Conservation (phyloP, 805 yeast species). For the Candida mattraensis region DNA sequence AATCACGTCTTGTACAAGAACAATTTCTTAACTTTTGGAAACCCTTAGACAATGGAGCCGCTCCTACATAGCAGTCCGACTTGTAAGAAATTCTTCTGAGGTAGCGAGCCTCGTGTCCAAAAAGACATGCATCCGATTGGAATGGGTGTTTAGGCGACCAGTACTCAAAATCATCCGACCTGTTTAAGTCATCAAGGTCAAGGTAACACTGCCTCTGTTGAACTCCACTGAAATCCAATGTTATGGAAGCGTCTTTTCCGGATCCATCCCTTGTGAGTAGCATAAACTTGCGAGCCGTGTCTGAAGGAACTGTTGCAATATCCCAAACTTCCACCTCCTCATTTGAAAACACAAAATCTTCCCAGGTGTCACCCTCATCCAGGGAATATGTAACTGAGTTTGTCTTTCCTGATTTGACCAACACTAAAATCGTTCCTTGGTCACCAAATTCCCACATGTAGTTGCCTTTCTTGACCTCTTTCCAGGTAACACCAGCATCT, state of each 20-base stretch:
- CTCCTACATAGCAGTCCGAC: constrained; percentile 68
- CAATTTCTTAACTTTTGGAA: constrained; percentile 64
- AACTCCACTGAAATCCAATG: constrained; percentile 57
- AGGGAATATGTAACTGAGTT: constrained; percentile 61
- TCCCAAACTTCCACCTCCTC: constrained; percentile 60
- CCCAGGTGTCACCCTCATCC: constrained; percentile 83
- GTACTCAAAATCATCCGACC: constrained; percentile 57
- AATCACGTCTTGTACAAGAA: constrained; percentile 82
- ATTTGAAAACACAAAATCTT: constrained; percentile 59
- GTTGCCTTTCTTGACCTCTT: constrained; percentile 68
- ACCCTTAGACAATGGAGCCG: constrained; percentile 59
- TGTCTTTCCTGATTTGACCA: constrained; percentile 62
- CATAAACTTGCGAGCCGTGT: constrained; percentile 78
- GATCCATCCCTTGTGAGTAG: constrained; percentile 53
- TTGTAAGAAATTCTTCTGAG: constrained; percentile 56
- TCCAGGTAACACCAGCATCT: constrained; percentile 95
- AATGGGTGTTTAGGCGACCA: constrained; percentile 62
- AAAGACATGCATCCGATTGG: constrained; percentile 53
- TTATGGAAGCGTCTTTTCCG: constrained; percentile 35
- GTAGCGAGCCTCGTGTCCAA: constrained; percentile 68
- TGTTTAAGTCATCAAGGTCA: constrained; percentile 39
- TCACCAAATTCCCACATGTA: constrained; percentile 97
- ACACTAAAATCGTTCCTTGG: constrained; percentile 80
- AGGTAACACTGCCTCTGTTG: constrained; percentile 56
- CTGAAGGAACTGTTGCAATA: constrained; percentile 87